Conservation (phyloP, 257 asterid species). For the Penstemon eatonii region DNA sequence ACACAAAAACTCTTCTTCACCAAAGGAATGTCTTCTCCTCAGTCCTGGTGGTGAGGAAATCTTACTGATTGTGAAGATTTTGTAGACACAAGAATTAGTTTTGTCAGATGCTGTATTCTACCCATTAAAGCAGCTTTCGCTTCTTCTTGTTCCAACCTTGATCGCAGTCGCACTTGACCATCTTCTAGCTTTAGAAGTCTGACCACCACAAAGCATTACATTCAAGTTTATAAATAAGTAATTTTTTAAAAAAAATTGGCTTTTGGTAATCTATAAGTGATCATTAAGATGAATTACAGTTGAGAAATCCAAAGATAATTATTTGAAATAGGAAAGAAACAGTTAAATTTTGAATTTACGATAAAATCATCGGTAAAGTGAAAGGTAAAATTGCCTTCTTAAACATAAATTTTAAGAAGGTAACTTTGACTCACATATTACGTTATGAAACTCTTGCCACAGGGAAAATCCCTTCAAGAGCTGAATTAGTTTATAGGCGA, state of each 20-base stretch:
- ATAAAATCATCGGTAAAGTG: slow-evolving; percentile 1
- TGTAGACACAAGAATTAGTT: slow-evolving; percentile 90
- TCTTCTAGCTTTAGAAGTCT: slow-evolving; percentile 86
- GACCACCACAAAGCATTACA: slow-evolving; percentile 34
- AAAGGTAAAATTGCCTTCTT: background rate
- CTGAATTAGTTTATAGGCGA: background rate
- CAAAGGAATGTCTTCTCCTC: slow-evolving; percentile 96
- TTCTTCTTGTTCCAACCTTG: slow-evolving; percentile 99
- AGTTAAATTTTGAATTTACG: background rate
- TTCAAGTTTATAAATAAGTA: slow-evolving; percentile 29
- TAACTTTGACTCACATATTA: background rate
- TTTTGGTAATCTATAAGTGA: too few relatives aligned
- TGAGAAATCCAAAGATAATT: background rate
- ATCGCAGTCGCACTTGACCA: slow-evolving; percentile 96
- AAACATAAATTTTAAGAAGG: background rate
- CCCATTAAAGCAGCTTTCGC: slow-evolving; percentile 98
- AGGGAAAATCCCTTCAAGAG: background rate
- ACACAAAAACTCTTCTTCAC: slow-evolving; percentile 91
- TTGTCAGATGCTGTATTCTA: slow-evolving; percentile 93
- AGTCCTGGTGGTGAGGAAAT: slow-evolving; percentile 67
- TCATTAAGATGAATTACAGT: too few relatives aligned
- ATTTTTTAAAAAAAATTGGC: slow-evolving; percentile 15
- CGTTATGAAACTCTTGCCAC: background rate
- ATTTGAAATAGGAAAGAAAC: slow-evolving; percentile 15
- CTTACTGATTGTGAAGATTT: slow-evolving; percentile 80